Evolutionary conservation across 1,284 basidiomycete genomes (phyloP).

Genomic region (Cryptococcus sp.): DNA sequence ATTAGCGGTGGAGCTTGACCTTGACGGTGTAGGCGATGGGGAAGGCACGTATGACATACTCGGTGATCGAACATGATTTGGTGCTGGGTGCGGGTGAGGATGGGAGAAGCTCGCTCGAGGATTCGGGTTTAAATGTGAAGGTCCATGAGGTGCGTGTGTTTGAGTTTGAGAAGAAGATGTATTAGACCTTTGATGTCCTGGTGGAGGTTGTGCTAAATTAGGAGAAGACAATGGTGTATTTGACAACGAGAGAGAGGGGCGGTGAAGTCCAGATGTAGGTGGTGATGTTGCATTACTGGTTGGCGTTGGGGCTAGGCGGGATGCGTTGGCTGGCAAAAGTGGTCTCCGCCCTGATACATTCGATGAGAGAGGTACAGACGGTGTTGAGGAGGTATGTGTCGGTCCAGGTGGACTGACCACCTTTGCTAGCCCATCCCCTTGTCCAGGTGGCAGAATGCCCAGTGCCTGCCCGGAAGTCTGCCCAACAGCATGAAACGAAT

Average conservation of each 20-base stretch:
- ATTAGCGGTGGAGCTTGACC: conserved; percentile 22
- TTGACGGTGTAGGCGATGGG: conserved; percentile 11
- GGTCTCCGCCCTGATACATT: conserved; percentile 8
- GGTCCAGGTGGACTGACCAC: conserved; percentile 14
- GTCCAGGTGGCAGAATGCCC: conserved; percentile 4
- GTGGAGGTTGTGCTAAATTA: conserved; percentile 6
- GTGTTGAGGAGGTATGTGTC: conserved; percentile 18
- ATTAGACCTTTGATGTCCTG: conserved; percentile 3
- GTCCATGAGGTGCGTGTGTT: conserved; percentile 11
- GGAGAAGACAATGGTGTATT: conserved; percentile 1
- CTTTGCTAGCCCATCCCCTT: neutral
- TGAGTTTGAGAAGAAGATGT: conserved; percentile 5
- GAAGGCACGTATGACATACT: conserved; percentile 11
- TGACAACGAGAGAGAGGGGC: conserved; percentile 12
- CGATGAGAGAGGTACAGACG: conserved; percentile 2
- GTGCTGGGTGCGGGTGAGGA: conserved; percentile 5
- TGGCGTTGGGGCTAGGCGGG: conserved; percentile 17
- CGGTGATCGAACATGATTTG: conserved; percentile 8
- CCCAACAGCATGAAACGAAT: neutral
- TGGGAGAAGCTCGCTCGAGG: conserved; percentile 6
- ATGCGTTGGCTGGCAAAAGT: conserved; percentile 31
- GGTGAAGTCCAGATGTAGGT: conserved; percentile 4
- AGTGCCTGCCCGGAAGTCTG: neutral
- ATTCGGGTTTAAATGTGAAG: conserved; percentile 20
- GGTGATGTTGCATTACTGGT: conserved; percentile 2